phyloP scores from a whole-genome alignment of 2,329 filamentous ascomycete species.

The Cordyceps pruinosa region DNA sequence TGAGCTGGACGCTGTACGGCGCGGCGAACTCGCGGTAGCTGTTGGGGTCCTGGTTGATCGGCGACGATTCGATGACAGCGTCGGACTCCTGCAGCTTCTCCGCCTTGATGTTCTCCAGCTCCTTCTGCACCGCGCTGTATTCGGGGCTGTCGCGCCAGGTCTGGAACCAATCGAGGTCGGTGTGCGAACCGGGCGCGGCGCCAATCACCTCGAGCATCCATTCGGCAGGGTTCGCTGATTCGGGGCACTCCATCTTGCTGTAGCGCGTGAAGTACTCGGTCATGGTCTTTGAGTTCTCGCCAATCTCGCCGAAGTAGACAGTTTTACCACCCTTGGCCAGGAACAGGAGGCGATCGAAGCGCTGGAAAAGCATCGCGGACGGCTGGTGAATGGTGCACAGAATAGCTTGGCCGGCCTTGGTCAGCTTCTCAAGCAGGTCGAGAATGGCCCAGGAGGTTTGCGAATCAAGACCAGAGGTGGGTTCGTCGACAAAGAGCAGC shows the following conservation, averaged over 20 bases:
- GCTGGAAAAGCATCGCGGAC: slow-evolving; percentile 32
- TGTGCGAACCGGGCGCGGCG: slow-evolving; percentile 56
- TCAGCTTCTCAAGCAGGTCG: slow-evolving; percentile 80
- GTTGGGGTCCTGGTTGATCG: slow-evolving; percentile 30
- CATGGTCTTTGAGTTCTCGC: slow-evolving; percentile 59
- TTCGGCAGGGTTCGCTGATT: slow-evolving; percentile 71
- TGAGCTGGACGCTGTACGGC: slow-evolving; percentile 61
- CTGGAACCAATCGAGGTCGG: slow-evolving; percentile 59
- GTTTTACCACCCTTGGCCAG: slow-evolving; percentile 68
- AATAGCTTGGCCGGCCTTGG: slow-evolving; percentile 82
- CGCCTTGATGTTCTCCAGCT: slow-evolving; percentile 50
- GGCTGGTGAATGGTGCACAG: slow-evolving; percentile 55
- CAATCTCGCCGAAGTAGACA: slow-evolving; percentile 77
- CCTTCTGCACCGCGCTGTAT: slow-evolving; percentile 46
- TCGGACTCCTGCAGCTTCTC: slow-evolving; percentile 30
- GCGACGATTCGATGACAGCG: slow-evolving; percentile 17
- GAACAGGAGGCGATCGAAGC: slow-evolving; percentile 70
- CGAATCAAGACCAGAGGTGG: slow-evolving; percentile 86
- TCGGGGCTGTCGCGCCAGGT: slow-evolving; percentile 55
- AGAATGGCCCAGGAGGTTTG: slow-evolving; percentile 92
- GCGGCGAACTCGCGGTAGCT: slow-evolving; percentile 74
- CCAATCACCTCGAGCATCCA: slow-evolving; percentile 64
- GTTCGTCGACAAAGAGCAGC: slow-evolving; percentile 88
- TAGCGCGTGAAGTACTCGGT: slow-evolving; percentile 71
- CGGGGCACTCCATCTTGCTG: slow-evolving; percentile 57